phyloP scores from a whole-genome alignment of 225 moss, liverwort and hornwort genomes.

The Polytrichum commune region DNA sequence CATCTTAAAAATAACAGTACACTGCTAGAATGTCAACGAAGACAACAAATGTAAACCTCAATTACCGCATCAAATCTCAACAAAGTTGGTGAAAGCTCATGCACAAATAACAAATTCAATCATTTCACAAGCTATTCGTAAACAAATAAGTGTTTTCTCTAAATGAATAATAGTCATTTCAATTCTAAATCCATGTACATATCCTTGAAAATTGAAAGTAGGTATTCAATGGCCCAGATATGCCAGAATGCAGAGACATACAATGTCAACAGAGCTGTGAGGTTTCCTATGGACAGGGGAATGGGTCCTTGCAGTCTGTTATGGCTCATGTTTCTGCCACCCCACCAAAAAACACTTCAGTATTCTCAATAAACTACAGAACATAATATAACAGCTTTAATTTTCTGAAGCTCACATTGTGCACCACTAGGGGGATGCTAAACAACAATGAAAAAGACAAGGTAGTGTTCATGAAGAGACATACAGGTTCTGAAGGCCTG shows the following conservation, averaged over 20 bases:
- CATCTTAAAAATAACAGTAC: too few species aligned
- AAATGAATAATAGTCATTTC: too few species aligned
- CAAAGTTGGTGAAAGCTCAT: too few species aligned
- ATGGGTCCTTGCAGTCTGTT: constrained; percentile 68
- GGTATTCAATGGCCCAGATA: background rate
- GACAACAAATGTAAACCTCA: too few species aligned
- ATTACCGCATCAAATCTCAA: too few species aligned
- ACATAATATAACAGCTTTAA: background rate
- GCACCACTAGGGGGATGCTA: background rate
- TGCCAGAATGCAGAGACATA: constrained; percentile 23
- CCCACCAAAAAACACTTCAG: background rate
- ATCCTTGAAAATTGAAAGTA: background rate
- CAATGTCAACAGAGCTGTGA: constrained; percentile 55
- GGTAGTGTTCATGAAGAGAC: constrained; percentile 2
- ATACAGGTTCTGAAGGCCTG: constrained; percentile 59
- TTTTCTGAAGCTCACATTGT: too few species aligned
- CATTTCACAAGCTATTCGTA: too few species aligned
- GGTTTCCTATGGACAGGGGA: constrained; percentile 46
- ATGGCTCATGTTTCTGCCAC: constrained; percentile 70
- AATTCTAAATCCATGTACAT: too few species aligned
- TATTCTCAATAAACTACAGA: background rate
- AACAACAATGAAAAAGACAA: background rate
- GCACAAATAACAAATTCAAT: too few species aligned
- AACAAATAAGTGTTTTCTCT: background rate
- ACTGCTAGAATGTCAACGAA: too few species aligned